These are phyloP conservation scores for Lactarius quietus DNA, from an alignment of 768 basidiomycete genomes.

Conservation along the genomic window DNA sequence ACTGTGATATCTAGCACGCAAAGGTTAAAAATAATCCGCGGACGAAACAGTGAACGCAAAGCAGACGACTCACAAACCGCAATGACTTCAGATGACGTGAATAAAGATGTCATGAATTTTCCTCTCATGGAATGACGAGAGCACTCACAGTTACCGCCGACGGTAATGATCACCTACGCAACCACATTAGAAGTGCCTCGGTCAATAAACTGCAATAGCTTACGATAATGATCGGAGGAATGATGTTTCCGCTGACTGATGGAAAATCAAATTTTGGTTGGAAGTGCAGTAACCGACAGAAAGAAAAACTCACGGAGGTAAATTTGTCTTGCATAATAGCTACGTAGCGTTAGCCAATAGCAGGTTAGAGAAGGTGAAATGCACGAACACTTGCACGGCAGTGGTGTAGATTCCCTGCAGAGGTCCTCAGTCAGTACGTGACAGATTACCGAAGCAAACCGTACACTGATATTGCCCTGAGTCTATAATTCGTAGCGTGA, in stretches of 20 bases:
- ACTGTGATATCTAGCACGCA: conserved; percentile 42
- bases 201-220: background rate
- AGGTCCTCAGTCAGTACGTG: background rate
- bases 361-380: background rate
- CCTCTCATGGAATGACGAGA: background rate
- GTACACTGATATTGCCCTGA: background rate
- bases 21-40: background rate
- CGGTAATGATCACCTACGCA: conserved; percentile 34
- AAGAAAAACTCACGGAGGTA: conserved; percentile 1
- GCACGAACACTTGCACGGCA: conserved; percentile 5
- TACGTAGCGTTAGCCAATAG: background rate
- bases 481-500: background rate
- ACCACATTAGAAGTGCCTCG: background rate
- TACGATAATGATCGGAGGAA: background rate
- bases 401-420: background rate
- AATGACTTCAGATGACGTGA: conserved; percentile 17
- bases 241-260: background rate
- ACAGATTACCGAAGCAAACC: background rate
- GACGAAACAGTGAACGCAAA: background rate
- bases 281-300: background rate
- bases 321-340: conserved; percentile 11
- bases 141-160: conserved; percentile 42
- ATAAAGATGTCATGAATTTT: background rate
- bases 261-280: background rate
- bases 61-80: conserved; percentile 28